Evolutionary conservation across 495 filamentous ascomycete genomes (phyloP), one percentile per base, ranked within the genome.

Genomic region (Recurvomyces mirabilis): DNA sequence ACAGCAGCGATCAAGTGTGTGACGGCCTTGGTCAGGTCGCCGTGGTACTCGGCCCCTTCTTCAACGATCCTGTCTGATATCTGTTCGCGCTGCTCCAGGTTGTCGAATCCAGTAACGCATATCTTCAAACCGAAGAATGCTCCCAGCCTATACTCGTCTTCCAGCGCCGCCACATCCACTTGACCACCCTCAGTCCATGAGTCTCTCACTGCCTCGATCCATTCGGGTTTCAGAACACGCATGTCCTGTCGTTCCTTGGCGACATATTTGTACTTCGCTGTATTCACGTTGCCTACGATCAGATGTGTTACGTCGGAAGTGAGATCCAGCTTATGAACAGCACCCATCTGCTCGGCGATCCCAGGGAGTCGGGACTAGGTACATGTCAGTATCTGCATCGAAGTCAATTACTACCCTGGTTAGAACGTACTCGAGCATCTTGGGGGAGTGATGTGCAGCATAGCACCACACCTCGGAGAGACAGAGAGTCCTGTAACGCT

Each of bases 251-350:
- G 73, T 59, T 88, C 83, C 49, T 78, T 86, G 18, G 91, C 91
- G 55, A 95, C 89, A 64, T 91, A 94, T 56, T 79, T 81, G 68
- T 98, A 98, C 61, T 98, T 98, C 12, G 80, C 74, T 0, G 88
- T 95, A 52, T 85, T 72, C 43, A 81, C 80, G 46, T 83, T 79
- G 55, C 87, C 91, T 51, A 94, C 84, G 51, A 98, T 75, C 22
- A 98, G 74, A 66, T 98, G 91, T 2, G 91, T 98, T 46, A 93
- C 87, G 59, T 95, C 86, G 34, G 83, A 83, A 24, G 91, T 96
- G n/a, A 98, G 78, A 61, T 96, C 86, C 56, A 83, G 78, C 46
- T 81, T 80, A 67, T 89, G 82, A 45, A 70, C 64, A 23, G 88
- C 91, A 47, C 91, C 91, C 74, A 98, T 89, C 53, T 93, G 75